A percentile compares a stretch with the other conserved stretches of the same genome.
phyloP scores from a whole-genome alignment of 2,329 filamentous ascomycete species.

The Colletotrichum spaethianum region DNA sequence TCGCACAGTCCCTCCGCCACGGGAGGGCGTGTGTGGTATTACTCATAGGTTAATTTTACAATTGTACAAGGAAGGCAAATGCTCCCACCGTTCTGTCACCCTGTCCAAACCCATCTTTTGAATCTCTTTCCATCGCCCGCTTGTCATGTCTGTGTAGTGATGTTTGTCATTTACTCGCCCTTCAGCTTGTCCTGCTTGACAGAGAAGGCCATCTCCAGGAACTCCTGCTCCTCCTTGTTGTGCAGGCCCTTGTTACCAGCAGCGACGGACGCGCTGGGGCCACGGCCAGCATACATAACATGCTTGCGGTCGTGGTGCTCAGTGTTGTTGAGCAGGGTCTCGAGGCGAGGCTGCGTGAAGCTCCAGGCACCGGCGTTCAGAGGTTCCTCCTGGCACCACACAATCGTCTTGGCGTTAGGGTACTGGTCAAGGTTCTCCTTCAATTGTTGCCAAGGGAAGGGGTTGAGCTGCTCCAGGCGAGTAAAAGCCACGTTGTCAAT shows the following conservation, averaged over 20 bases:
- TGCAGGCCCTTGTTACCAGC: constrained; percentile 92
- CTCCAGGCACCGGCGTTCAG: constrained; percentile 97
- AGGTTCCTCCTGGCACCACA: constrained; percentile 98
- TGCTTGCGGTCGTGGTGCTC: constrained; percentile 93
- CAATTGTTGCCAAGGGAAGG: constrained; percentile 98
- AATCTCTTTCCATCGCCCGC: constrained; percentile 5
- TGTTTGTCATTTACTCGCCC: constrained; percentile 65
- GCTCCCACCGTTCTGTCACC: constrained; percentile 14
- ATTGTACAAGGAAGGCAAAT: constrained; percentile 15
- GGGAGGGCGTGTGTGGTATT: constrained; percentile 8
- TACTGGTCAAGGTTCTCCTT: constrained; percentile 97
- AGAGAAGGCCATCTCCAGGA: constrained; percentile 77
- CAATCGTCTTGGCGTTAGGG: constrained; percentile 96
- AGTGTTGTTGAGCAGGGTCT: constrained; percentile 95
- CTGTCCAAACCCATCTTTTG: constrained; percentile 13
- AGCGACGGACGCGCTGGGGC: constrained; percentile 93
- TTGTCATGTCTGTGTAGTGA: constrained; percentile 1
- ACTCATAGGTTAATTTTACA: constrained; percentile 18
- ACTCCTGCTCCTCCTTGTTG: constrained; percentile 91
- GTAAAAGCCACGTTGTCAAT: constrained; percentile 94
- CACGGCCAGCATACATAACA: constrained; percentile 96
- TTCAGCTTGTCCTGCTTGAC: constrained; percentile 79
- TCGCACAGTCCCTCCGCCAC: constrained; percentile 10
- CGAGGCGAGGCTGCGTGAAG: constrained; percentile 96
- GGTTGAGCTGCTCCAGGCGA: constrained; percentile 96